Conservation (phyloP, 225 moss, liverwort and hornwort species). For the Climacium dendroides region DNA sequence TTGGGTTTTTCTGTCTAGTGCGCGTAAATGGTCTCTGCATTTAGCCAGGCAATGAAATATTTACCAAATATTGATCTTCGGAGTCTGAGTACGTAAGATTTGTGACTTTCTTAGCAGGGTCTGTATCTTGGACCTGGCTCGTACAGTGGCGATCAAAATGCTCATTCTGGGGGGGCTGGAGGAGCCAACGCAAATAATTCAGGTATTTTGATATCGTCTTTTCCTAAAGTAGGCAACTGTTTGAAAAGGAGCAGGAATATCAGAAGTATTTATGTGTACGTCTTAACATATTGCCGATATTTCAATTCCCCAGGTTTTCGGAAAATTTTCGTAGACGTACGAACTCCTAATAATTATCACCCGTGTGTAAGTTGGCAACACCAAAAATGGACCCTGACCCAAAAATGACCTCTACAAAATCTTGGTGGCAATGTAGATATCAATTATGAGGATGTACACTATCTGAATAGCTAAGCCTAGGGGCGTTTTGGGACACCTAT, state of each 20-base stretch:
- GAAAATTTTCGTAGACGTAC: not conserved
- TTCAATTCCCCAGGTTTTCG: not conserved
- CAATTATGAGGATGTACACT: not conserved
- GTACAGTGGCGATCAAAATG: constrained; percentile 67
- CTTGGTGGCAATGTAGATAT: not conserved
- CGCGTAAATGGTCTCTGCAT: not conserved
- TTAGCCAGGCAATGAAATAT: not conserved
- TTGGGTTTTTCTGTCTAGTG: not conserved
- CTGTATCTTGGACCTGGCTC: constrained; percentile 59
- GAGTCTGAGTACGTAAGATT: constrained; percentile 7
- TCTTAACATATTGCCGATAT: not conserved
- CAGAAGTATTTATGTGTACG: not conserved
- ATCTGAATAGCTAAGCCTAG: not conserved
- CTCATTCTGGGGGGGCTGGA: constrained; percentile 67
- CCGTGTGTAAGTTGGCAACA: not conserved
- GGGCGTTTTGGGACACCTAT: not conserved
- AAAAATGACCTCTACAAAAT: not conserved
- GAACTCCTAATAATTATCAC: not conserved
- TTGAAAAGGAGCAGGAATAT: not conserved
- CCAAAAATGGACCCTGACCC: not conserved
- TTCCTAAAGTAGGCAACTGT: not conserved
- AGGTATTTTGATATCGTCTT: constrained; percentile 21
- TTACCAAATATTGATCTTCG: not conserved
- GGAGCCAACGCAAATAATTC: constrained; percentile 63
- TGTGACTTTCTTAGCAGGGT: constrained; percentile 56